Evolutionary conservation across 108 stramenopile genomes (phyloP).

Genomic region (Nitzschia sp.): DNA sequence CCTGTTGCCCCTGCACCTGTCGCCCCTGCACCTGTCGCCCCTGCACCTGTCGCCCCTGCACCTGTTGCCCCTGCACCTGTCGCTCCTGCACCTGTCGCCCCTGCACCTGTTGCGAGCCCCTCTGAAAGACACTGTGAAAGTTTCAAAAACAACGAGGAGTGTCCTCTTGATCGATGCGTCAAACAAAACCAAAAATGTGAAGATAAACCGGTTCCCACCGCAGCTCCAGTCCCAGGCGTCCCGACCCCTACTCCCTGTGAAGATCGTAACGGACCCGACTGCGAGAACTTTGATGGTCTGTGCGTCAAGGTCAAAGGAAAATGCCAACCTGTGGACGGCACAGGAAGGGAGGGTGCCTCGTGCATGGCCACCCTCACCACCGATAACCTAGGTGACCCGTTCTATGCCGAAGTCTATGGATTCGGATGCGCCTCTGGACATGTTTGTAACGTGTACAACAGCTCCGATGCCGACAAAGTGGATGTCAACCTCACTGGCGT

Average conservation of each 20-base stretch:
- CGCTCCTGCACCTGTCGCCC: neutral
- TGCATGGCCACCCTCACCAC: neutral
- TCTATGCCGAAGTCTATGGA: neutral
- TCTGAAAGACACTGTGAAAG: too few relatives aligned
- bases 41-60: neutral
- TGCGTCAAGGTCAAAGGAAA: too few relatives aligned
- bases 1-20: neutral
- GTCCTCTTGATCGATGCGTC: too few relatives aligned
- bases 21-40: neutral
- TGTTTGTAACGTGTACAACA: neutral
- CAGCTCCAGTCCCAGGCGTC: too few relatives aligned
- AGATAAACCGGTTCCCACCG: too few relatives aligned
- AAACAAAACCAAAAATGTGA: too few relatives aligned
- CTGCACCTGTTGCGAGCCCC: slow-evolving; percentile 3
- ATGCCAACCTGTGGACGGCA: too few relatives aligned
- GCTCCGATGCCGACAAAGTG: too few relatives aligned
- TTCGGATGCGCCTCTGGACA: neutral
- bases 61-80: neutral
- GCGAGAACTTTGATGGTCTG: too few relatives aligned
- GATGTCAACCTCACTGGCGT: neutral
- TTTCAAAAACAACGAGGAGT: too few relatives aligned
- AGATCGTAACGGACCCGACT: too few relatives aligned
- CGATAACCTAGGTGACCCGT: neutral
- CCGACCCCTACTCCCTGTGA: too few relatives aligned
- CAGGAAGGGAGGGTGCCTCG: neutral